These are phyloP conservation scores for Ambrosiella beaveri DNA, from an alignment of 2,329 filamentous ascomycete species.

Conservation along the genomic window DNA sequence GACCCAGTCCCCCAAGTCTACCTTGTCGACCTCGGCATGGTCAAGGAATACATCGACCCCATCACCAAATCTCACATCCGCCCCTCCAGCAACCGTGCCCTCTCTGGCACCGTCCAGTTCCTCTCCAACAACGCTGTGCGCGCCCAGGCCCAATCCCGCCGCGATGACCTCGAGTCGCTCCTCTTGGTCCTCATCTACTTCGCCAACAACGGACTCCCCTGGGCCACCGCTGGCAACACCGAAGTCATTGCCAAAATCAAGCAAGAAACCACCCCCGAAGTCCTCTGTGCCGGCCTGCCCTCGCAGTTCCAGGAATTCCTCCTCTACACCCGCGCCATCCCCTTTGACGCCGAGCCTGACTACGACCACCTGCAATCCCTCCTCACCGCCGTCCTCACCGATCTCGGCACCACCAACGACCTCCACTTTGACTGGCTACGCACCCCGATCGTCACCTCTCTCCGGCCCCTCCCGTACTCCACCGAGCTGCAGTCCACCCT, in stretches of 20 bases:
- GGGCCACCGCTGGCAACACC: constrained; percentile 3
- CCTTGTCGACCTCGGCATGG: constrained; percentile 11
- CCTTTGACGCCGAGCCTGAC: constrained; percentile 8
- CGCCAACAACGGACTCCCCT: constrained; percentile 9
- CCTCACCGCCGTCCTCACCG: constrained; percentile 1
- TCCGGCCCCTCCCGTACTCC: constrained; percentile 9
- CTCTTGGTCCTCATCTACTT: constrained; percentile 9
- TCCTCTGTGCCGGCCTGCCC: constrained; percentile 5
- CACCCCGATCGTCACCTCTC: constrained; percentile 1
- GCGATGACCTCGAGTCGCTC: constrained; percentile 10
- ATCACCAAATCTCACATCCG: constrained; percentile 7
- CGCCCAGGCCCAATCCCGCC: constrained; percentile 7
- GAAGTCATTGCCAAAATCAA: constrained; percentile 9
- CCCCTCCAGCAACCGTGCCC: constrained; percentile 3
- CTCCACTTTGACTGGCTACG: constrained; percentile 8
- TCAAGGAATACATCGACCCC: constrained; percentile 10
- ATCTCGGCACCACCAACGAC: constrained; percentile 8
- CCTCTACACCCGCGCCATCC: constrained; percentile 6
- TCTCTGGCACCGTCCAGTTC: constrained; percentile 11
- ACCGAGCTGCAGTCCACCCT: constrained; percentile 1
- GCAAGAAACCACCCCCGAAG: constrained; percentile 4
- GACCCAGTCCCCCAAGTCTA: constrained; percentile 4
- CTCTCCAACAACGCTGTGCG: constrained; percentile 10
- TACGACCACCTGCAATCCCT: constrained; percentile 10
- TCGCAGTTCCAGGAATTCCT: constrained; percentile 10